phyloP scores from a whole-genome alignment of 192 early-diverging fungal species.

The Coemansia sp. region DNA sequence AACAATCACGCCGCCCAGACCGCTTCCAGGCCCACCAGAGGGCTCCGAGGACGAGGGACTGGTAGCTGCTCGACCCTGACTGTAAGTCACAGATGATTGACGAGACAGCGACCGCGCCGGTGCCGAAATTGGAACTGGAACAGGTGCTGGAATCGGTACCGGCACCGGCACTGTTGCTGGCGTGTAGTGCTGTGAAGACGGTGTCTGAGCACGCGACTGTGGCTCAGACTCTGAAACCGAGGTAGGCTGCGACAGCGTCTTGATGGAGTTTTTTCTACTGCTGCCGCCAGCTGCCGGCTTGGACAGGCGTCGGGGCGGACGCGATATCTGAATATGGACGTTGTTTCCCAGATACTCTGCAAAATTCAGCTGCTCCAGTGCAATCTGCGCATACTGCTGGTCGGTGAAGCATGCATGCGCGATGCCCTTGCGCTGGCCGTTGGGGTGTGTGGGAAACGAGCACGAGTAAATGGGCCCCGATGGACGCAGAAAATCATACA shows the following conservation, averaged over 20 bases:
- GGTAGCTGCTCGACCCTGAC: constrained; percentile 5
- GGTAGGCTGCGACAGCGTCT: background rate
- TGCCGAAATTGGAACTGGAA: background rate
- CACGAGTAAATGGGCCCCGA: constrained; percentile 52
- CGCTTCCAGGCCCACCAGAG: constrained; percentile 22
- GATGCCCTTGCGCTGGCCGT: constrained; percentile 22
- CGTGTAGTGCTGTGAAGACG: background rate
- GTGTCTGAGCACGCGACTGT: background rate
- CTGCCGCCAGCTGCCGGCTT: constrained; percentile 13
- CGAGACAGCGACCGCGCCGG: constrained; percentile 2
- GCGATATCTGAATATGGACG: constrained; percentile 26
- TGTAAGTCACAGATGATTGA: constrained; percentile 3
- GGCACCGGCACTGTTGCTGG: background rate
- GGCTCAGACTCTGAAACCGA: constrained; percentile 3
- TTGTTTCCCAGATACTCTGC: constrained; percentile 45
- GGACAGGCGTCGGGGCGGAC: constrained; percentile 26
- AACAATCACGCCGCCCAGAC: constrained; percentile 47
- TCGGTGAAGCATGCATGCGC: constrained; percentile 51
- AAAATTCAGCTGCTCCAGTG: constrained; percentile 52
- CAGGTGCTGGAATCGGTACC: background rate
- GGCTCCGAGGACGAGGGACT: constrained; percentile 14
- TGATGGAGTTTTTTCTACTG: constrained; percentile 2
- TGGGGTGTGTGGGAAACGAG: constrained; percentile 26
- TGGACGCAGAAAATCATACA: constrained; percentile 51
- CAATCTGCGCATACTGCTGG: constrained; percentile 23